Conservation (phyloP, 352 stramenopile genomes). For the Globisporangium nagaii region DNA sequence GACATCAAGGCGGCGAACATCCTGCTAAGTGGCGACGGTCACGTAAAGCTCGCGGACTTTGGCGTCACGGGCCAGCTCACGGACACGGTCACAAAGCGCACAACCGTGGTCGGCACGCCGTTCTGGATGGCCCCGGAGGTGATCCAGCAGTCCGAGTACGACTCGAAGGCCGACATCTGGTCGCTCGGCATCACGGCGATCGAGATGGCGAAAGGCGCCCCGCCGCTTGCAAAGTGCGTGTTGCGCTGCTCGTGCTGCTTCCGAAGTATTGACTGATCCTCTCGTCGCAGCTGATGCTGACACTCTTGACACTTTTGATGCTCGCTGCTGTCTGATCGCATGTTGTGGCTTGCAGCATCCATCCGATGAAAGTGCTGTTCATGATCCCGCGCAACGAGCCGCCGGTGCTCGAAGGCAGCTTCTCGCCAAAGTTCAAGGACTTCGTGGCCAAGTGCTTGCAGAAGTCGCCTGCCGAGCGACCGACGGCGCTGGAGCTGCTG, state of each 20-base stretch:
- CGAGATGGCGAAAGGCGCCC: slow-evolving; percentile 96
- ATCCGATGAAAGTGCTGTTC: slow-evolving; percentile 99
- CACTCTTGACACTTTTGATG: not conserved
- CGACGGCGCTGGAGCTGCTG: slow-evolving; percentile 80
- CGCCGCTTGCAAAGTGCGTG: slow-evolving; percentile 88
- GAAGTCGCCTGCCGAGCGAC: slow-evolving; percentile 83
- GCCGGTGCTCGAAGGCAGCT: slow-evolving; percentile 72
- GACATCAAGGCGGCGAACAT: slow-evolving; percentile 85
- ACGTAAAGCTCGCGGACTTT: slow-evolving; percentile 81
- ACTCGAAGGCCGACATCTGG: slow-evolving; percentile 98
- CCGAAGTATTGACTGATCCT: not conserved
- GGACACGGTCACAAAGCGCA: slow-evolving; percentile 97
- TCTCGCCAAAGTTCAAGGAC: slow-evolving; percentile 76
- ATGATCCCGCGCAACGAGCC: slow-evolving; percentile 96
- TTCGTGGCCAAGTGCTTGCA: slow-evolving; percentile 88
- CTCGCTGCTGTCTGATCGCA: not conserved
- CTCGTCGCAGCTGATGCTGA: too few species aligned
- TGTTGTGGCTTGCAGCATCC: slow-evolving; percentile 68
- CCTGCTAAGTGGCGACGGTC: slow-evolving; percentile 67
- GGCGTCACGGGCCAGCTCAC: slow-evolving; percentile 92
- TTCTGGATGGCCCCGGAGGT: slow-evolving; percentile 97
- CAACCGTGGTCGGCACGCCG: slow-evolving; percentile 96
- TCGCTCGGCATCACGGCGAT: slow-evolving; percentile 98
- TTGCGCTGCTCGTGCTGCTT: not conserved
- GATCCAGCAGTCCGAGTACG: slow-evolving; percentile 89